Evolutionary conservation across 129 eudicot genomes (phyloP).

Genomic region (Daucus carota): DNA sequence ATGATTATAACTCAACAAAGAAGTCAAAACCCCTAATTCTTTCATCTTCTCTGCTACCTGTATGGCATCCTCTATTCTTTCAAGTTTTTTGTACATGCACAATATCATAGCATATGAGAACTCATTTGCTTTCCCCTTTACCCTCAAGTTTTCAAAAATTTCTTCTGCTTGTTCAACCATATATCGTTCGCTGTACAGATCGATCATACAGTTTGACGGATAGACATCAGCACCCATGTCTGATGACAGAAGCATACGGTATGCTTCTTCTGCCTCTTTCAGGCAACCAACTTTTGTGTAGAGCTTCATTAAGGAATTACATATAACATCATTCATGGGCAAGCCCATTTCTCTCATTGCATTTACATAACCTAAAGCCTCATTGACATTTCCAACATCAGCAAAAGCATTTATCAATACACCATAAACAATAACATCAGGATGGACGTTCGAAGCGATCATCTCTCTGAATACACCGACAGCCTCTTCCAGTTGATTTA

Average conservation of each 20-base stretch:
- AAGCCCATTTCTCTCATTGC: constrained; percentile 52
- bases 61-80: constrained; percentile 57
- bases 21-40: constrained; percentile 61
- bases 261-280: constrained; percentile 64
- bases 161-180: constrained; percentile 72
- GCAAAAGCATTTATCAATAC: constrained; percentile 76
- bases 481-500: constrained; percentile 47
- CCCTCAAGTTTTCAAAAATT: constrained; percentile 42
- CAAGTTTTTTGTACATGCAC: constrained; percentile 71
- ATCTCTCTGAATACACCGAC: constrained; percentile 47
- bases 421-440: constrained; percentile 75
- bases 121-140: constrained; percentile 59
- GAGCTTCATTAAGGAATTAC: constrained; percentile 64
- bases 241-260: constrained; percentile 37
- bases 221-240: constrained; percentile 47
- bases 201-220: constrained; percentile 76
- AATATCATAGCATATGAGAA: constrained; percentile 94
- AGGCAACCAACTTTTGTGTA: constrained; percentile 78
- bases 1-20: constrained; percentile 66
- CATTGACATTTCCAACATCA: constrained; percentile 59
- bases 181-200: constrained; percentile 60
- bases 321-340: constrained; percentile 49
- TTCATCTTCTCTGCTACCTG: constrained; percentile 64
- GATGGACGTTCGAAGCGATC: constrained; percentile 44
- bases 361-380: constrained; percentile 42